phyloP scores from a whole-genome alignment of 208 protist genomes.

The Strigomonas galati region DNA sequence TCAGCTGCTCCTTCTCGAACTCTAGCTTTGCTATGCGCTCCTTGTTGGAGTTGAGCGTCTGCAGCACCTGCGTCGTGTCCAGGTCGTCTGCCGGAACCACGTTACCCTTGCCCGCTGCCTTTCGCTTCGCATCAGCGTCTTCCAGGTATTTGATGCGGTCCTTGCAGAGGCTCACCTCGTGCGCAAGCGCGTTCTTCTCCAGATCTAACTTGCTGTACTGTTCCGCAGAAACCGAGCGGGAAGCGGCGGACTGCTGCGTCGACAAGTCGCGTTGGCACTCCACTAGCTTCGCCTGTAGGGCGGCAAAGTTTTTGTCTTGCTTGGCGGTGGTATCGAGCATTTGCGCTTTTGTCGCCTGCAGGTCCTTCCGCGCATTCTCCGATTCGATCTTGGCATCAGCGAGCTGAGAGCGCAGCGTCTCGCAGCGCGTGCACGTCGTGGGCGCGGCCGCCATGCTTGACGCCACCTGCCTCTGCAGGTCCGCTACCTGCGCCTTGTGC shows the following conservation, averaged over 20 bases:
- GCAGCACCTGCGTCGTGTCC: slow-evolving; percentile 47
- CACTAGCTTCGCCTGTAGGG: slow-evolving; percentile 34
- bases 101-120: not conserved
- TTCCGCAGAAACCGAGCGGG: slow-evolving; percentile 27
- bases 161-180: slow-evolving; percentile 36
- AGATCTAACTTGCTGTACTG: slow-evolving; percentile 32
- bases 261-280: slow-evolving; percentile 31
- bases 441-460: not conserved
- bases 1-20: slow-evolving; percentile 55
- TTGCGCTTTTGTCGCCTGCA: slow-evolving; percentile 24
- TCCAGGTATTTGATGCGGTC: slow-evolving; percentile 35
- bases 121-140: slow-evolving; percentile 6
- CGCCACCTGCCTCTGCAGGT: slow-evolving; percentile 10
- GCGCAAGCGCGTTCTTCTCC: slow-evolving; percentile 37
- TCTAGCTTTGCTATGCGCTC: slow-evolving; percentile 56
- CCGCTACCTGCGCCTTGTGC: slow-evolving; percentile 27
- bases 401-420: slow-evolving; percentile 1
- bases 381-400: not conserved
- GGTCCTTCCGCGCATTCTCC: slow-evolving; percentile 14
- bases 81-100: slow-evolving; percentile 12
- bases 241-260: slow-evolving; percentile 26
- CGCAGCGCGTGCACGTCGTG: slow-evolving; percentile 2
- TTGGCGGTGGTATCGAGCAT: slow-evolving; percentile 26
- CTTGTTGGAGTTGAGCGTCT: slow-evolving; percentile 49
- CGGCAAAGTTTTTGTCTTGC: slow-evolving; percentile 33